These are phyloP conservation scores for Cymbidium sinense DNA, from an alignment of 106 monocot species.

Conservation along the genomic window DNA sequence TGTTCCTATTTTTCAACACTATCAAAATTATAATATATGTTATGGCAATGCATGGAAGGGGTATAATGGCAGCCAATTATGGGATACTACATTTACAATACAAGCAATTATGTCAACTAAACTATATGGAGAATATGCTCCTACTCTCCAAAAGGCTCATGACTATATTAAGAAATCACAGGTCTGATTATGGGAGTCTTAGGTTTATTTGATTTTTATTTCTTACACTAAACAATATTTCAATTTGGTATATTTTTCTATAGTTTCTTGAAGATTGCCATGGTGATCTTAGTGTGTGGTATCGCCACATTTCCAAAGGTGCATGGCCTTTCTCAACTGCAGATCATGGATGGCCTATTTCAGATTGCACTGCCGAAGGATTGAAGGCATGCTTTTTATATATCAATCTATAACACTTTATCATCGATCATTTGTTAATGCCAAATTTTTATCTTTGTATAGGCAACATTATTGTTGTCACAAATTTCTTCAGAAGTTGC, in stretches of 20 bases:
- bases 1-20: background rate
- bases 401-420: background rate
- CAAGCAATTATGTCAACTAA: slow-evolving; percentile 75
- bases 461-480: slow-evolving; percentile 71
- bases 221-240: too few species aligned
- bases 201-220: background rate
- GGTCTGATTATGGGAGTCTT: slow-evolving; percentile 22
- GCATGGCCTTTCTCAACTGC: slow-evolving; percentile 88
- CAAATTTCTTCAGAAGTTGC: slow-evolving; percentile 57
- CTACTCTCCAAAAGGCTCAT: slow-evolving; percentile 54
- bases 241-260: background rate
- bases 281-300: slow-evolving; percentile 79
- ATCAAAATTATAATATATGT: slow-evolving; percentile 4
- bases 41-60: slow-evolving; percentile 24
- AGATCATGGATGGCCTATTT: slow-evolving; percentile 89
- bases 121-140: slow-evolving; percentile 59
- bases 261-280: slow-evolving; percentile 69
- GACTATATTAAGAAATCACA: slow-evolving; percentile 72
- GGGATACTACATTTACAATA: slow-evolving; percentile 81
- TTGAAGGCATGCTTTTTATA: slow-evolving; percentile 39
- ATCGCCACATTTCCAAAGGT: slow-evolving; percentile 89
- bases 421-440: background rate
- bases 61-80: slow-evolving; percentile 85
- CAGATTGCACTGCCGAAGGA: slow-evolving; percentile 88
- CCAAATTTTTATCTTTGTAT: slow-evolving; percentile 15